Evolutionary conservation across 176 grass and related monocot species (phyloP).

Genomic region (Ensete glaucum): DNA sequence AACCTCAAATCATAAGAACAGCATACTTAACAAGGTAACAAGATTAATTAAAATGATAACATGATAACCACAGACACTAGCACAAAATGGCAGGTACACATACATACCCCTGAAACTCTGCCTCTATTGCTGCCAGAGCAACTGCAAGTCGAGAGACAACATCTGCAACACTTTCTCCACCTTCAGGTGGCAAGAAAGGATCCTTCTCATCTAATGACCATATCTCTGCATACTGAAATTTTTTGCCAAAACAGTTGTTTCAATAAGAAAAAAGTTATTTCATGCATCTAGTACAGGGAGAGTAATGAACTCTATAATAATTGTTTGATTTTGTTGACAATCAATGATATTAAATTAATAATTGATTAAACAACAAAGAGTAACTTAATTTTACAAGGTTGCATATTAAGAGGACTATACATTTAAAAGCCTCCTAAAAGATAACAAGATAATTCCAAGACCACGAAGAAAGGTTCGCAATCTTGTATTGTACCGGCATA

Average conservation of each 20-base stretch:
- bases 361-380: not conserved
- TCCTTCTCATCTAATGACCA: conserved; percentile 72
- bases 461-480: too few species aligned
- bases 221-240: conserved; percentile 61
- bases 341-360: not conserved
- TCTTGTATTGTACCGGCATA: too few species aligned
- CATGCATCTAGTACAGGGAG: not conserved
- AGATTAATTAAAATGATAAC: not conserved
- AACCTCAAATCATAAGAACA: not conserved
- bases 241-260: not conserved
- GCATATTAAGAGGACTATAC: too few species aligned
- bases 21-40: not conserved
- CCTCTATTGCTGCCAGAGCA: conserved; percentile 36
- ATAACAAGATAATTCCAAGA: too few species aligned
- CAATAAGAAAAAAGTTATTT: not conserved
- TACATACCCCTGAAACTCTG: conserved; percentile 49
- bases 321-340: not conserved
- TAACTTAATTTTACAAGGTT: too few species aligned
- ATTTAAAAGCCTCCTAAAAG: too few species aligned
- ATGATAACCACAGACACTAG: not conserved
- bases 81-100: not conserved
- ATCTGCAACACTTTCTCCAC: conserved; percentile 71
- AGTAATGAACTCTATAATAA: not conserved
- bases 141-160: conserved; percentile 55
- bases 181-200: conserved; percentile 55